Evolutionary conservation across 2,329 filamentous ascomycete genomes (phyloP).

Genomic region (Alternaria atra): DNA sequence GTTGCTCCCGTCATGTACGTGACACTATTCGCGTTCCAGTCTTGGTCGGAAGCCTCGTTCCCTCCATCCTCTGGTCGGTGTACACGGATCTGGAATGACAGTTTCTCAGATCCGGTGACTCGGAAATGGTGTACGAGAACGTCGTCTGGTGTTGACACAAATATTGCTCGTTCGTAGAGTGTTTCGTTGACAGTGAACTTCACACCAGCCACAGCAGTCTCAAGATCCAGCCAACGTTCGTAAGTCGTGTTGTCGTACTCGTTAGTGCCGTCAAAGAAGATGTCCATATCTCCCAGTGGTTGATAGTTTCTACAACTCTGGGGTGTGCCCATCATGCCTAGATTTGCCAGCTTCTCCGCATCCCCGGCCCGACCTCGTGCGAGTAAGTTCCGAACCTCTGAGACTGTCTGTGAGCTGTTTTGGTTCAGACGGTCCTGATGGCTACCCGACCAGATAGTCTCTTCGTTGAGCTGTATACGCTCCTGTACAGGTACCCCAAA

Average conservation of each 20-base stretch:
- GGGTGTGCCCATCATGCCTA: slow-evolving; percentile 16
- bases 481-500: slow-evolving; percentile 57
- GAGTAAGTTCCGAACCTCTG: slow-evolving; percentile 8
- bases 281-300: slow-evolving; percentile 10
- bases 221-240: slow-evolving; percentile 9
- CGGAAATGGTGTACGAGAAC: slow-evolving; percentile 19
- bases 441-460: slow-evolving; percentile 48
- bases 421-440: slow-evolving; percentile 52
- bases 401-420: slow-evolving; percentile 7
- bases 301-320: slow-evolving; percentile 9
- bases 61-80: slow-evolving; percentile 11
- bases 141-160: slow-evolving; percentile 13
- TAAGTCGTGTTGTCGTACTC: slow-evolving; percentile 4
- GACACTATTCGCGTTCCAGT: slow-evolving; percentile 7
- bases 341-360: slow-evolving; percentile 12
- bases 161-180: slow-evolving; percentile 10
- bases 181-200: slow-evolving; percentile 6
- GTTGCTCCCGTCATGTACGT: slow-evolving; percentile 14
- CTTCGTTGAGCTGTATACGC: slow-evolving; percentile 59
- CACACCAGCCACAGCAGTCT: background rate
- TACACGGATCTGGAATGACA: slow-evolving; percentile 14
- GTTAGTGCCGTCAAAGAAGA: slow-evolving; percentile 8
- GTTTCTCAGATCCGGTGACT: slow-evolving; percentile 1
- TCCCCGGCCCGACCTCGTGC: background rate
- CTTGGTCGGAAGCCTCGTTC: slow-evolving; percentile 10